Evolutionary conservation across 2,329 filamentous ascomycete genomes (phyloP), one percentile per base, ranked within the genome.

Genomic region (Botryotinia calthae): DNA sequence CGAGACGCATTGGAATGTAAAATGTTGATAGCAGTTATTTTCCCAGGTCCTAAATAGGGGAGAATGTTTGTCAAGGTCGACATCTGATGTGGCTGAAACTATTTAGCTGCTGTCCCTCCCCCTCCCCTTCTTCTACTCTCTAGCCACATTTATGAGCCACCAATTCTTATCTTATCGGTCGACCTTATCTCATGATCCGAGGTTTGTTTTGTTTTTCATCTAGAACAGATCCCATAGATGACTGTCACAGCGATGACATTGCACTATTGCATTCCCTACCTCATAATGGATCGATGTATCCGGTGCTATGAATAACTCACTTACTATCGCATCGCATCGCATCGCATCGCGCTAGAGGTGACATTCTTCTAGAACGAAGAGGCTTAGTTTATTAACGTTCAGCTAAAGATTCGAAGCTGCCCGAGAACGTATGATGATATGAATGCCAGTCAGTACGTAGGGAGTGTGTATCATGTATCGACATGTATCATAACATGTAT

Each of bases 1-100:
- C 37, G 66, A 59, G 56, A 69, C 64, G 71, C 71, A 72, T 72
- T 70, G 64, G 44, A 44, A 51, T 67, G 2, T 28, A 20, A n/a
- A 31, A 25, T 46, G 37, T 40, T 18, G n/a, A 28, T 22, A 3
- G 22, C 22, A 31, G 2, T 46, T 22, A 5, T 12, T 28, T n/a
- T 51, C 25, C 22, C 54, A 28, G 22, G 34, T 62, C 22, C 28
- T 40, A 22, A 20, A 54, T 54, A 54, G 64, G 46, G 10, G 62
- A 67, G 46, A 14, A 54, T 25, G 31, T 25, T 12, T 10, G 34
- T 40, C 16, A 12, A n/a, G 18, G 28, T 51, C 16, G 12, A 66
- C 25, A 42, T 56, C 65, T 31, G 40, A 31, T 68, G 48, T 68
- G 65, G 65, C 65, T 68, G 65, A 16, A 54, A 28, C 34, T 12